Conservation (phyloP, 257 asterid species). For the Solanum corneliomulleri region DNA sequence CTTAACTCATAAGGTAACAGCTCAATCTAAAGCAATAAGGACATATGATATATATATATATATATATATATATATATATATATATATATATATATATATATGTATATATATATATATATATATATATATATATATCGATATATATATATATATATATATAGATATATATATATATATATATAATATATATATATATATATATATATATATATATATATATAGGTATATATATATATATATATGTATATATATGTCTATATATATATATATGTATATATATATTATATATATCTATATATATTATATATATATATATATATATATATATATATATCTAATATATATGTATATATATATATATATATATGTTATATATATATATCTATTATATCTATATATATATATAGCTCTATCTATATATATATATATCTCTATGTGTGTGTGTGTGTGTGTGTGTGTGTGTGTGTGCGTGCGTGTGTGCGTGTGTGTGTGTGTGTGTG, state of each 20-base stretch:
- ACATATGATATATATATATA: no score
- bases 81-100: fast-evolving
- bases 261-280: fast-evolving
- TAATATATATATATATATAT: fast-evolving
- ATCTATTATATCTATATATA: fast-evolving
- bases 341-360: no score
- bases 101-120: fast-evolving
- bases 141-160: no score
- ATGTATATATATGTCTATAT: fast-evolving
- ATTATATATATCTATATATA: no score
- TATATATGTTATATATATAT: fast-evolving
- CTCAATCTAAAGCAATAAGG: no score
- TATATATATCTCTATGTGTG: no score
- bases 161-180: fast-evolving
- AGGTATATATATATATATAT: no score
- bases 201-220: fast-evolving
- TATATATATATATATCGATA: fast-evolving
- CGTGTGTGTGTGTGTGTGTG: no score
- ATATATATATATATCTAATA: fast-evolving
- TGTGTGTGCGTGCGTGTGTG: no score
- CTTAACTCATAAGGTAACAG: no score
- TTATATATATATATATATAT: fast-evolving
- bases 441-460: no score
- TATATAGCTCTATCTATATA: fast-evolving
- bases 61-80: fast-evolving